These are phyloP conservation scores for Scenedesmus sp. DNA, from an alignment of 163 green algal species.

Conservation along the genomic window DNA sequence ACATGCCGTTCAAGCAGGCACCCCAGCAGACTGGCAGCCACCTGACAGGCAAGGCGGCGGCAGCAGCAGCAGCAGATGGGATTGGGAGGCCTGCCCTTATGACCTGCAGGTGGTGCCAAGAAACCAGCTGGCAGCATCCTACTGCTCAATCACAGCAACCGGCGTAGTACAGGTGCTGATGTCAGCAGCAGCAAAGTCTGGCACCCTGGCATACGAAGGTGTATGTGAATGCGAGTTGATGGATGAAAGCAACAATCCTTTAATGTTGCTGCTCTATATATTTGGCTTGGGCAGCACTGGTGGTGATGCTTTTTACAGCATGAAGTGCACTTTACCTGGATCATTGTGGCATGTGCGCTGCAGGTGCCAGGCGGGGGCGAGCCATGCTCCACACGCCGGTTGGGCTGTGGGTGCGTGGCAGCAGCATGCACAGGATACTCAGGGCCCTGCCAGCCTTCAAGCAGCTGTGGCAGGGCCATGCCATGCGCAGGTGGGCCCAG, in stretches of 20 bases:
- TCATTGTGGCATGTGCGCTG: neutral
- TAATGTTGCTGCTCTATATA: no score
- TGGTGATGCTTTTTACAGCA: no score
- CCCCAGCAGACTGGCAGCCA: neutral
- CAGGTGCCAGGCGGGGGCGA: neutral
- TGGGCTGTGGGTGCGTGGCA: slow-evolving; percentile 33
- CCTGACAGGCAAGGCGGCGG: neutral
- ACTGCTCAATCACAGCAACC: slow-evolving; percentile 29
- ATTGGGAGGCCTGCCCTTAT: slow-evolving; percentile 14
- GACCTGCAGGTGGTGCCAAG: slow-evolving; percentile 15
- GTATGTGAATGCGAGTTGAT: no score
- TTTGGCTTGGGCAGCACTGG: no score
- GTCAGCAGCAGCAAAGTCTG: no score
- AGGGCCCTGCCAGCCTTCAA: slow-evolving; percentile 18
- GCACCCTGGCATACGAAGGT: no score
- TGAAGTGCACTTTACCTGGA: no score
- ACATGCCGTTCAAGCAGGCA: slow-evolving; percentile 5
- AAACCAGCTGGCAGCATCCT: neutral
- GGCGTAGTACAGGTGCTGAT: slow-evolving; percentile 18
- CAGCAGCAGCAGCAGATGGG: neutral
- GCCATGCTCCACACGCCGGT: slow-evolving; percentile 28
- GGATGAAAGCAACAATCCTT: no score
- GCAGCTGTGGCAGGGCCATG: slow-evolving; percentile 18
- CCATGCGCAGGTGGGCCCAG: slow-evolving; percentile 10
- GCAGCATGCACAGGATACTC: slow-evolving; percentile 33